These are phyloP conservation scores for Exophiala sideris DNA, from an alignment of 2,329 filamentous ascomycete species.

Conservation along the genomic window DNA sequence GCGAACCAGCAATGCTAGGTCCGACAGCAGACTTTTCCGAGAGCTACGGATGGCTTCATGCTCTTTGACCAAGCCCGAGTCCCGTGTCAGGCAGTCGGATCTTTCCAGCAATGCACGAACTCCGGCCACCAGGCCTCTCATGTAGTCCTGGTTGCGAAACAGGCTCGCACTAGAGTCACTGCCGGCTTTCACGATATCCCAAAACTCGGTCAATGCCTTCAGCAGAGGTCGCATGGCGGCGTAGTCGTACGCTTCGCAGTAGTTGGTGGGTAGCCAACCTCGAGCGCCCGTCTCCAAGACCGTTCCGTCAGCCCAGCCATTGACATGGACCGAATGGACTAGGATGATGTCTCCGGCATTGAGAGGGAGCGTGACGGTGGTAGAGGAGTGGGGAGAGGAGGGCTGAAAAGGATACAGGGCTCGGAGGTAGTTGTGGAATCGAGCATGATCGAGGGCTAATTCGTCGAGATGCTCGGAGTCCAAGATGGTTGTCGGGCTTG, in stretches of 20 bases:
- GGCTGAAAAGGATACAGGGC: conserved; percentile 93
- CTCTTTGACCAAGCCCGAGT: conserved; percentile 69
- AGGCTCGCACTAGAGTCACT: conserved; percentile 71
- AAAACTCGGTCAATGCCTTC: conserved; percentile 83
- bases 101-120: conserved; percentile 86
- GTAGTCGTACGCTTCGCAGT: conserved; percentile 92
- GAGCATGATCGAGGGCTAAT: conserved; percentile 51
- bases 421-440: conserved; percentile 91
- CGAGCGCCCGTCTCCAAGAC: conserved; percentile 78
- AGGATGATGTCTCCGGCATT: conserved; percentile 89
- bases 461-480: conserved; percentile 39
- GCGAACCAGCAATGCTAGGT: conserved; percentile 85
- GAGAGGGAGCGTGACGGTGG: conserved; percentile 82
- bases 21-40: conserved; percentile 82
- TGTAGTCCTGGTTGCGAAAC: conserved; percentile 88
- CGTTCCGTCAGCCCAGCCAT: conserved; percentile 97
- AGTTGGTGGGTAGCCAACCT: conserved; percentile 97
- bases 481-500: conserved; percentile 3
- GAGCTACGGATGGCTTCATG: conserved; percentile 74
- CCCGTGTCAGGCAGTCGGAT: conserved; percentile 80
- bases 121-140: conserved; percentile 88
- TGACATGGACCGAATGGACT: conserved; percentile 94
- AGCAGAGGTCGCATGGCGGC: conserved; percentile 80
- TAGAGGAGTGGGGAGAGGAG: conserved; percentile 69
- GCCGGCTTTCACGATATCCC: conserved; percentile 81